A percentile compares a stretch with the other conserved stretches of the same genome.
Evolutionary conservation across 2,329 filamentous ascomycete species (phyloP).

Genomic region (Dactylella cylindrospora): DNA sequence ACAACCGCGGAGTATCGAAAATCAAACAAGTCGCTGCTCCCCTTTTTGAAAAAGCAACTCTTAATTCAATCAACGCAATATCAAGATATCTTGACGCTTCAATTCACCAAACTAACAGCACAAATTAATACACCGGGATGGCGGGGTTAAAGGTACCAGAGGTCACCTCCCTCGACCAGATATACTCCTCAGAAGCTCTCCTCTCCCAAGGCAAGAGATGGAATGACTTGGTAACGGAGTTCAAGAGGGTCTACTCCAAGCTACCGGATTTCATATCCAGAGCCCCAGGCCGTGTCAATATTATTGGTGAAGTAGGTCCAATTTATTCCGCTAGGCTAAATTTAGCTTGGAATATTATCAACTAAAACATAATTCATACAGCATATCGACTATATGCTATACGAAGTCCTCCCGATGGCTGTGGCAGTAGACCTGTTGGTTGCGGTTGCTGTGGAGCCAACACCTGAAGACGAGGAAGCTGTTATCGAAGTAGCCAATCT

Average conservation of each 20-base stretch:
- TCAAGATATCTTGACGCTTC: no score
- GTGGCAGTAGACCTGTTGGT: conserved; percentile 88
- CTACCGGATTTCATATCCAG: conserved; percentile 78
- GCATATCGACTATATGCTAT: conserved; percentile 98
- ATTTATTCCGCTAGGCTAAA: no score
- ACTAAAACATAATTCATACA: conserved; percentile 4
- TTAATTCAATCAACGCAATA: no score
- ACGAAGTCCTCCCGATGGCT: conserved; percentile 93
- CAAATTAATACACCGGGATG: no score
- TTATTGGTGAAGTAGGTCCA: conserved; percentile 73
- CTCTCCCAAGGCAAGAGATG: conserved; percentile 71
- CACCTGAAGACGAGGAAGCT: conserved; percentile 61
- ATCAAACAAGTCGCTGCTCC: no score
- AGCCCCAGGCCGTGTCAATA: conserved; percentile 92
- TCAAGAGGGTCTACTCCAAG: conserved; percentile 69
- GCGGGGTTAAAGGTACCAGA: conserved; percentile 63
- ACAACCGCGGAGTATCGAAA: no score
- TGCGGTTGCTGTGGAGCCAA: conserved; percentile 61
- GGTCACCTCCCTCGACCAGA: conserved; percentile 72
- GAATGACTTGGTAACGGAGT: conserved; percentile 70
- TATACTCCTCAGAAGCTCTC: conserved; percentile 76
- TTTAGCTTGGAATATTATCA: neutral
- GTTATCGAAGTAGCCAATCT: conserved; percentile 78
- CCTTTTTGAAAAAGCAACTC: no score
- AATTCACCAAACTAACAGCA: no score